Percentiles rank a stretch among this genome's conserved stretches.
Conservation (phyloP, 2,329 filamentous ascomycete species). For the Blastomyces gilchristii region DNA sequence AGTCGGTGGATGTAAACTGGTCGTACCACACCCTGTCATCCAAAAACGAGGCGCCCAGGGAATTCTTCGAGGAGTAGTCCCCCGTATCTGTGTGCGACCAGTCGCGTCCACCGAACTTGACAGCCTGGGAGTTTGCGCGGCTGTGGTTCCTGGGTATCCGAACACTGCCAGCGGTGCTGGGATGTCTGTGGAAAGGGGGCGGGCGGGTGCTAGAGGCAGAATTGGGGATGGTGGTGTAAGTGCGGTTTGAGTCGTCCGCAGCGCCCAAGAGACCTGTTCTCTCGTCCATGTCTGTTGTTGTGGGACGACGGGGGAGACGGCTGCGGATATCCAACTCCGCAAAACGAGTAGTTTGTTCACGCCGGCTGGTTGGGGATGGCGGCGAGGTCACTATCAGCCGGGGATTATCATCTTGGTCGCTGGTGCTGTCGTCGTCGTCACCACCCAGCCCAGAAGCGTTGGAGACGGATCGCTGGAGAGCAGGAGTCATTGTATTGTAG, state of each 20-base stretch:
- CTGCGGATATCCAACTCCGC: conserved; percentile 13
- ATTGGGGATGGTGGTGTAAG: conserved; percentile 30
- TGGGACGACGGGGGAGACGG: conserved; percentile 10
- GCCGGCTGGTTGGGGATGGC: conserved; percentile 13
- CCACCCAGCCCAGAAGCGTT: background rate
- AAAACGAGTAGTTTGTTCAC: conserved; percentile 12
- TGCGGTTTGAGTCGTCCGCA: conserved; percentile 19
- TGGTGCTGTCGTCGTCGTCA: conserved; percentile 6
- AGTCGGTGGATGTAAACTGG: conserved; percentile 94
- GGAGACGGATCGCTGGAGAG: conserved; percentile 6
- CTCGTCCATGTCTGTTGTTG: conserved; percentile 18
- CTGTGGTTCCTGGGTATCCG: conserved; percentile 38
- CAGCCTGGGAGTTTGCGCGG: conserved; percentile 40
- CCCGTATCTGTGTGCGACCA: conserved; percentile 48
- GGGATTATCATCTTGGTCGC: conserved; percentile 10
- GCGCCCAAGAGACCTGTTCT: conserved; percentile 28
- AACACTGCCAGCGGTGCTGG: conserved; percentile 27
- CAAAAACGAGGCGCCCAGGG: conserved; percentile 53
- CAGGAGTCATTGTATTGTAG: conserved; percentile 10
- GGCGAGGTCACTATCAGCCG: conserved; percentile 14
- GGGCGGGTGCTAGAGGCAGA: conserved; percentile 18
- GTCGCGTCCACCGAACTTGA: conserved; percentile 56
- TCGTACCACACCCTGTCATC: conserved; percentile 97
- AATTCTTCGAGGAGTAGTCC: conserved; percentile 40
- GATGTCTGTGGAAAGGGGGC: conserved; percentile 27